phyloP scores from a whole-genome alignment of 1,284 basidiomycete genomes.

The Leccinum pachyderme region DNA sequence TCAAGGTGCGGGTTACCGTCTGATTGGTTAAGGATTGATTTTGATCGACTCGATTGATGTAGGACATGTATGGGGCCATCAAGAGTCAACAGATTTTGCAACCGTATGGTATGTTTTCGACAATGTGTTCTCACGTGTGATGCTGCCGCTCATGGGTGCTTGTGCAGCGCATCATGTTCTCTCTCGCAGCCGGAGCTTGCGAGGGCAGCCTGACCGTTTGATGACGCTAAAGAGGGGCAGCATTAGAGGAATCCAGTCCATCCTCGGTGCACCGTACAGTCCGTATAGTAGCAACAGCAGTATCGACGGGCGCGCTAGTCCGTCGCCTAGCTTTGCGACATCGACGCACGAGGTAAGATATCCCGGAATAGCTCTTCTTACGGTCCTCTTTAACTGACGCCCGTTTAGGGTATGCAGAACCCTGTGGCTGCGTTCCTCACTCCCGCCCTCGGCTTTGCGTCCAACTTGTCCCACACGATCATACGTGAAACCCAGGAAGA shows the following conservation, averaged over 20 bases:
- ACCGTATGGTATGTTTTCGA: slow-evolving; percentile 51
- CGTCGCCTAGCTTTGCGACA: slow-evolving; percentile 73
- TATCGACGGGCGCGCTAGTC: slow-evolving; percentile 82
- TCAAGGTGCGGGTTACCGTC: slow-evolving; percentile 60
- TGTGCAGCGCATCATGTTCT: slow-evolving; percentile 42
- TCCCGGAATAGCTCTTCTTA: neutral
- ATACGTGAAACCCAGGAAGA: slow-evolving; percentile 94
- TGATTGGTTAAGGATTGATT: neutral
- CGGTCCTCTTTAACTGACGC: slow-evolving; percentile 10
- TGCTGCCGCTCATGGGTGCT: slow-evolving; percentile 53
- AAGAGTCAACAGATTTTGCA: slow-evolving; percentile 90
- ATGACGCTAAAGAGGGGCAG: slow-evolving; percentile 85
- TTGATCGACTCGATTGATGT: slow-evolving; percentile 10
- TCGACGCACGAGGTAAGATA: slow-evolving; percentile 73
- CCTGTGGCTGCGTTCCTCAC: slow-evolving; percentile 64
- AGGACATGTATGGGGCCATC: slow-evolving; percentile 95
- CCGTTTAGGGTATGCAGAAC: slow-evolving; percentile 41
- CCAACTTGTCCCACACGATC: slow-evolving; percentile 93
- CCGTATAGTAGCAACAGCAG: slow-evolving; percentile 80
- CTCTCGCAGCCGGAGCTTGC: slow-evolving; percentile 63
- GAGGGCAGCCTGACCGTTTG: slow-evolving; percentile 65
- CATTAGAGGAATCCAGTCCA: slow-evolving; percentile 80
- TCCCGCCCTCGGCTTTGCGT: slow-evolving; percentile 90
- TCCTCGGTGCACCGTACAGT: slow-evolving; percentile 63
- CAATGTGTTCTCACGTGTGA: slow-evolving; percentile 33